Conservation (phyloP, 2,329 filamentous ascomycete genomes). For the Fusarium stilboides region DNA sequence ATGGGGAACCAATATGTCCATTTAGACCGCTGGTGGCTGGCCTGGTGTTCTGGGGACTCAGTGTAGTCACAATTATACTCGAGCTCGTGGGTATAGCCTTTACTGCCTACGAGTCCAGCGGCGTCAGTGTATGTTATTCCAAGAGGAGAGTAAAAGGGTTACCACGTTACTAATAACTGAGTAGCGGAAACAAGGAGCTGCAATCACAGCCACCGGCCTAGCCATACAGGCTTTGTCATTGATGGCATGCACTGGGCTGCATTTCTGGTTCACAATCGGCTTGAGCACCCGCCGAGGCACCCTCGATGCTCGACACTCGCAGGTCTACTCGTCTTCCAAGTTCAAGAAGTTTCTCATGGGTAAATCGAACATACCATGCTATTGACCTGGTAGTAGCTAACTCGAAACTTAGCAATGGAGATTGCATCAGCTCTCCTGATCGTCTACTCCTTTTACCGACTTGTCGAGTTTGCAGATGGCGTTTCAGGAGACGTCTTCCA, state of each 20-base stretch:
- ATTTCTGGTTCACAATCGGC: conserved; percentile 59
- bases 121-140: conserved; percentile 55
- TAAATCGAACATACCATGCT: conserved; percentile 49
- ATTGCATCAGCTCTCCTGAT: conserved; percentile 57
- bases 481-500: conserved; percentile 55
- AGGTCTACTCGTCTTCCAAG: conserved; percentile 58
- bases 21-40: conserved; percentile 55
- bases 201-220: conserved; percentile 62
- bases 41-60: conserved; percentile 54
- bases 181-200: conserved; percentile 54
- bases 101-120: conserved; percentile 54
- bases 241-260: conserved; percentile 56
- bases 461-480: conserved; percentile 58
- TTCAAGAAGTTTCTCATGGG: conserved; percentile 64
- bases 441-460: conserved; percentile 59
- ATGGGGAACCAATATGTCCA: conserved; percentile 60
- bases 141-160: background rate
- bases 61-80: conserved; percentile 55
- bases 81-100: conserved; percentile 61
- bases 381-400: conserved; percentile 19
- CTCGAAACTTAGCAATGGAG: conserved; percentile 54
- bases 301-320: conserved; percentile 58
- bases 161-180: conserved; percentile 34
- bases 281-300: conserved; percentile 56
- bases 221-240: conserved; percentile 61